Evolutionary conservation across 306 rosid species (phyloP).

Genomic region (Quercus dentata): DNA sequence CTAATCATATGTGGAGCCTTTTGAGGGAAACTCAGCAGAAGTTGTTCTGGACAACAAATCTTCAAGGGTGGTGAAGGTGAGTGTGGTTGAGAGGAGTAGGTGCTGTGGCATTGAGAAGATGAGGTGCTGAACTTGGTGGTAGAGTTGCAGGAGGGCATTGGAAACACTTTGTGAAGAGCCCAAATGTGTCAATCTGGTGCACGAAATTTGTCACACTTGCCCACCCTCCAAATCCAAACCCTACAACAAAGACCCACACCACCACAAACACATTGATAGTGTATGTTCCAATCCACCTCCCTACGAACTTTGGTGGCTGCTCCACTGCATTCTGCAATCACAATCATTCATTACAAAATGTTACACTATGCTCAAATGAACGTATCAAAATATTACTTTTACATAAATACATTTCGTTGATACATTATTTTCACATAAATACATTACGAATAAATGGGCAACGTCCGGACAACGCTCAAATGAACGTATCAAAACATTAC

Average conservation of each 20-base stretch:
- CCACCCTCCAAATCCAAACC: conserved; percentile 99
- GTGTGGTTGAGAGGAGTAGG: conserved; percentile 49
- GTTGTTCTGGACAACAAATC: background rate
- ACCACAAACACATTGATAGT: conserved; percentile 73
- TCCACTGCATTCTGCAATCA: conserved; percentile 91
- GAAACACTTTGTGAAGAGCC: conserved; percentile 93
- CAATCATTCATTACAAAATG: conserved; percentile 7
- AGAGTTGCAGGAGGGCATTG: conserved; percentile 54
- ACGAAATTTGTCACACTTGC: conserved; percentile 90
- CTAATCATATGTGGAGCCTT: background rate
- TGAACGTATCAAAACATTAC: too few species aligned
- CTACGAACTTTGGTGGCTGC: conserved; percentile 72
- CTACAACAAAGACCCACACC: conserved; percentile 84
- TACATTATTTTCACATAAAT: too few species aligned
- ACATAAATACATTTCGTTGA: too few species aligned
- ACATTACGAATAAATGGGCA: too few species aligned
- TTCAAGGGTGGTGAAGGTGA: conserved; percentile 27
- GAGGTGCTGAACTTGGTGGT: conserved; percentile 17
- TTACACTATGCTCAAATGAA: background rate
- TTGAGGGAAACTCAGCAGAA: background rate
- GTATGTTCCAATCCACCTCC: conserved; percentile 83
- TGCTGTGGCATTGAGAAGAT: conserved; percentile 50
- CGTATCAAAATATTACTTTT: too few species aligned
- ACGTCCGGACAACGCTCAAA: too few species aligned
- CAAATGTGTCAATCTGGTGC: conserved; percentile 87